These are phyloP conservation scores for Pochonia chlamydosporia DNA, from an alignment of 2,329 filamentous ascomycete species.

Conservation along the genomic window DNA sequence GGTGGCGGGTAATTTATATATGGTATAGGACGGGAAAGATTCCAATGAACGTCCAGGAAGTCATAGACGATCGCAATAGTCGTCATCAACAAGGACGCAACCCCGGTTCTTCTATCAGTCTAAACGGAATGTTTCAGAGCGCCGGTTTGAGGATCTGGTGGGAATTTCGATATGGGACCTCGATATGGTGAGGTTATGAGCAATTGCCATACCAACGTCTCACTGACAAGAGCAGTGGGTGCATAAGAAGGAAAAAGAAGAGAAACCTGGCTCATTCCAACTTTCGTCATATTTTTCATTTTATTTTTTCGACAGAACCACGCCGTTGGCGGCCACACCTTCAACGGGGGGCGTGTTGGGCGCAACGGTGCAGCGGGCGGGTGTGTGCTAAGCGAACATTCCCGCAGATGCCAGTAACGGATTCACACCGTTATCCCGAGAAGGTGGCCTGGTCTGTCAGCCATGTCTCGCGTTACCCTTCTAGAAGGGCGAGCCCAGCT, in stretches of 20 bases:
- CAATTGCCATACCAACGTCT: background rate
- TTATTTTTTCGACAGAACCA: constrained; percentile 1
- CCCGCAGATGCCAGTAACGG: background rate
- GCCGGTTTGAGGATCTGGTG: background rate
- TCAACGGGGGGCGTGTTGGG: background rate
- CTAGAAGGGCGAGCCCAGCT: constrained; percentile 9
- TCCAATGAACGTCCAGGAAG: background rate
- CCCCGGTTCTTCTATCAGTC: background rate
- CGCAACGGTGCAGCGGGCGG: background rate
- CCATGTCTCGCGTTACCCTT: constrained; percentile 10
- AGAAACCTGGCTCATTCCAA: background rate
- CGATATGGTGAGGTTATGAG: background rate
- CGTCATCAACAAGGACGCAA: background rate
- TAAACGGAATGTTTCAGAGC: background rate
- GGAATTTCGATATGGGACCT: background rate
- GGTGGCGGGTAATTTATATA: background rate
- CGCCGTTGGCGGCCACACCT: constrained; percentile 1
- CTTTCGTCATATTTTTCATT: constrained; percentile 5
- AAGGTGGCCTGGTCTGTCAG: background rate
- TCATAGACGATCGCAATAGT: background rate
- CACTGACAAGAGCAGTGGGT: background rate
- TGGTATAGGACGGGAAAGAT: background rate
- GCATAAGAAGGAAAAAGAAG: background rate
- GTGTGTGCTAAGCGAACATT: background rate
- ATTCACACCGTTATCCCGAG: constrained; percentile 6